These are phyloP conservation scores for Massarina eburnea DNA, from an alignment of 2,329 filamentous ascomycete genomes.

Conservation along the genomic window DNA sequence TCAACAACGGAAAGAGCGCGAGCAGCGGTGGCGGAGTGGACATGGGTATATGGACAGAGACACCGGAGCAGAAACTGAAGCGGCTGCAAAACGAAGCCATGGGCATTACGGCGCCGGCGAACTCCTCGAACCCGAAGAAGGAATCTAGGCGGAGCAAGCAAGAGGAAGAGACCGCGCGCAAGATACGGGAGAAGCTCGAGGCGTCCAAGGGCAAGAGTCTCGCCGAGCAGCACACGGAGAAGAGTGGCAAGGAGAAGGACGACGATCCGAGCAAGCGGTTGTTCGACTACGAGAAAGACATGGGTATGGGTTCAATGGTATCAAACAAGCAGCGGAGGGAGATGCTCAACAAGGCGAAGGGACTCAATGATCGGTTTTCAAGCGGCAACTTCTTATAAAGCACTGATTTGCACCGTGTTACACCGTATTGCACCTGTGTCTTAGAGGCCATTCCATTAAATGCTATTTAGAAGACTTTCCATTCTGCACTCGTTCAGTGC, in stretches of 20 bases:
- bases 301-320: conserved; percentile 73
- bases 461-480: too few species aligned
- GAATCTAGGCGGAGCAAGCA: conserved; percentile 41
- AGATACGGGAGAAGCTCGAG: conserved; percentile 59
- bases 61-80: conserved; percentile 81
- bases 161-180: conserved; percentile 50
- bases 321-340: conserved; percentile 74
- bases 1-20: conserved; percentile 69
- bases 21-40: conserved; percentile 45
- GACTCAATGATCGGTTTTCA: conserved; percentile 80
- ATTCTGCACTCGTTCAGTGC: too few species aligned
- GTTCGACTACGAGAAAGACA: conserved; percentile 94
- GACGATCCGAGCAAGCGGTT: conserved; percentile 88
- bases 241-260: conserved; percentile 63
- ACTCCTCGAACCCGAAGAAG: conserved; percentile 21
- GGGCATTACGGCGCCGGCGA: conserved; percentile 60
- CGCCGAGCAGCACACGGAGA: conserved; percentile 50
- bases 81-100: conserved; percentile 80
- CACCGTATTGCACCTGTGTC: too few species aligned
- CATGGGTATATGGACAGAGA: conserved; percentile 83
- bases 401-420: too few species aligned
- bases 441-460: too few species aligned
- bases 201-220: conserved; percentile 47
- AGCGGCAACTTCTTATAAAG: conserved; percentile 67
- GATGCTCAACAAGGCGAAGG: conserved; percentile 74